Evolutionary conservation across 495 filamentous ascomycete species (phyloP).

Genomic region (Cryomyces antarcticus): DNA sequence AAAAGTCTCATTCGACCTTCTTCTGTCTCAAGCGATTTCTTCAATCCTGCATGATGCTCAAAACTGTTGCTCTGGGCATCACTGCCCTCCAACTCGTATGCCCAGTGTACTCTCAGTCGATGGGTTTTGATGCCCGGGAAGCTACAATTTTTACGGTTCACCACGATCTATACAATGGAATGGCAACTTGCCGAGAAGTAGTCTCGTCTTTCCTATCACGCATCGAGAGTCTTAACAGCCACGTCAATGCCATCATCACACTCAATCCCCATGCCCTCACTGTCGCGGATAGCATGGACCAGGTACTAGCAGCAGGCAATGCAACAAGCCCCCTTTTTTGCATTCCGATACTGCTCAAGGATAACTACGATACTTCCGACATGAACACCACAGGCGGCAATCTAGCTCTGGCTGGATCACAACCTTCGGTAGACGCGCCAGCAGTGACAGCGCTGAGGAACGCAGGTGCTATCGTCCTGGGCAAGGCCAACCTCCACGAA

Average conservation of each 20-base stretch:
- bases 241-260: conserved; percentile 34
- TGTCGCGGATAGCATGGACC: conserved; percentile 28
- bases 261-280: conserved; percentile 30
- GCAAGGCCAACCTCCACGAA: conserved; percentile 46
- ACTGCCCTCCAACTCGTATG: too few relatives aligned
- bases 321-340: conserved; percentile 28
- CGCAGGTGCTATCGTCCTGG: conserved; percentile 44
- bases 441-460: conserved; percentile 27
- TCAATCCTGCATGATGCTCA: too few relatives aligned
- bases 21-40: too few relatives aligned
- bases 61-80: too few relatives aligned
- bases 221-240: conserved; percentile 33
- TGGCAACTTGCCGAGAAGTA: conserved; percentile 29
- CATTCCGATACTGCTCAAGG: conserved; percentile 41
- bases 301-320: conserved; percentile 22
- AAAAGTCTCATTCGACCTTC: too few relatives aligned
- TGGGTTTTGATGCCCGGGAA: conserved; percentile 28
- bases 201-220: conserved; percentile 33
- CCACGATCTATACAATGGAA: conserved; percentile 24
- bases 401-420: conserved; percentile 24
- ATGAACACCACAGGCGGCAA: conserved; percentile 36
- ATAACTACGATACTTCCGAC: conserved; percentile 34
- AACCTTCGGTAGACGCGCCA: conserved; percentile 26
- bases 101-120: not conserved
- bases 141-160: conserved; percentile 35